These are phyloP conservation scores for Holtermannia corniformis DNA, from an alignment of 768 basidiomycete genomes.

Conservation along the genomic window DNA sequence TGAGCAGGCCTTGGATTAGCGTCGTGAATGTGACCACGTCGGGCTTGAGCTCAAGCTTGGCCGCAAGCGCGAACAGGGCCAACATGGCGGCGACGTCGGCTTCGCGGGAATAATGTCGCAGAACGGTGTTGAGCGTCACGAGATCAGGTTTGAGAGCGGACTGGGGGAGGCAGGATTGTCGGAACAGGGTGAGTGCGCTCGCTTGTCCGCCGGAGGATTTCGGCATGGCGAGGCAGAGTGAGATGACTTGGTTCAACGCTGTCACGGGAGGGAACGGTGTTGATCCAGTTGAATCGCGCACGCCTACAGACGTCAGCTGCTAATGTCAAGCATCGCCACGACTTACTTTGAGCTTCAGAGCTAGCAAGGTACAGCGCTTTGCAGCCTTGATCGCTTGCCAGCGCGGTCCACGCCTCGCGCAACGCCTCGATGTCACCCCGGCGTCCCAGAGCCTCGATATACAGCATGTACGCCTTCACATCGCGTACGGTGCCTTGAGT, in stretches of 20 bases:
- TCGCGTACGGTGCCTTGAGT: constrained; percentile 54
- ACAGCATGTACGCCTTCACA: constrained; percentile 56
- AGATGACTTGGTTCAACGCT: constrained; percentile 62
- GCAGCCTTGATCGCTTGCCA: constrained; percentile 35
- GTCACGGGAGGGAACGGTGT: constrained; percentile 26
- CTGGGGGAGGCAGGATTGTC: constrained; percentile 46
- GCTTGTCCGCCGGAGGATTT: constrained; percentile 20
- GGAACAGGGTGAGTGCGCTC: constrained; percentile 44
- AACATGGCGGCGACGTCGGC: constrained; percentile 58
- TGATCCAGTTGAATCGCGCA: neutral
- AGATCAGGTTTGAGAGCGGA: constrained; percentile 55
- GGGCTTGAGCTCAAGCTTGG: constrained; percentile 50
- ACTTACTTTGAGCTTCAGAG: constrained; percentile 13
- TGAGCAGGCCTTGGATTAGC: constrained; percentile 66
- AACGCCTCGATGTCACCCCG: constrained; percentile 52
- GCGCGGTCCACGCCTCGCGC: constrained; percentile 39
- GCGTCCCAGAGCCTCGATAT: constrained; percentile 56
- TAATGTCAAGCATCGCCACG: neutral
- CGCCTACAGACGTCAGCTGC: no score
- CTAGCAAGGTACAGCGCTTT: constrained; percentile 14
- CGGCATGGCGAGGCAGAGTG: constrained; percentile 51
- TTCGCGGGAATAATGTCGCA: constrained; percentile 57
- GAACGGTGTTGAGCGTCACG: constrained; percentile 69
- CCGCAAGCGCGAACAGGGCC: constrained; percentile 52
- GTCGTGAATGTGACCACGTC: constrained; percentile 83